These are phyloP conservation scores for Botrytis tulipae DNA, from an alignment of 2,329 filamentous ascomycete species.

Conservation along the genomic window DNA sequence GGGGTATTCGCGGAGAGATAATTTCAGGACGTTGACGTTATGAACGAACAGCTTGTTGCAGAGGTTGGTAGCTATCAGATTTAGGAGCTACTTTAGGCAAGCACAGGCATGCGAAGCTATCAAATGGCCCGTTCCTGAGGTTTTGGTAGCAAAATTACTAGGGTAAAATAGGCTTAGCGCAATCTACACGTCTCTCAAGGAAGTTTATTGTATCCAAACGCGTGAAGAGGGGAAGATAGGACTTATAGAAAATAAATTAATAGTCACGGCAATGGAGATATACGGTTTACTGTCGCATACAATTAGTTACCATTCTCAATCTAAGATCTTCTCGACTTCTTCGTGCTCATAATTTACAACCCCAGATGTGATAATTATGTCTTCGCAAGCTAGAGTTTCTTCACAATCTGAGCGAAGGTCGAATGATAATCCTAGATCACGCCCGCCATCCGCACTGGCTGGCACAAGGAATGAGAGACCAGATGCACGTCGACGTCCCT, in stretches of 20 bases:
- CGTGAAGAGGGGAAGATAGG: conserved; percentile 9
- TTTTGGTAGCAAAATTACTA: background rate
- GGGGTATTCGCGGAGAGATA: conserved; percentile 5
- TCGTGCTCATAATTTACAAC: conserved; percentile 18
- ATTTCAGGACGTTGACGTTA: conserved; percentile 18
- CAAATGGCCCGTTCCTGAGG: conserved; percentile 17
- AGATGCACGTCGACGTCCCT: conserved; percentile 33
- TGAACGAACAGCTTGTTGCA: conserved; percentile 14
- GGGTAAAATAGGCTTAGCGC: conserved; percentile 10
- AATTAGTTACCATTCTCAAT: conserved; percentile 10
- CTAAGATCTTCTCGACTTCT: background rate
- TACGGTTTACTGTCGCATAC: conserved; percentile 13
- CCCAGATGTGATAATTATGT: conserved; percentile 37
- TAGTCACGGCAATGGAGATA: conserved; percentile 15
- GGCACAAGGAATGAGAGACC: conserved; percentile 27
- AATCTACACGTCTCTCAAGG: conserved; percentile 15
- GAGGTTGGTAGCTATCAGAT: conserved; percentile 20
- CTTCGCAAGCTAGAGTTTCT: conserved; percentile 37
- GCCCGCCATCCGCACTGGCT: conserved; percentile 33
- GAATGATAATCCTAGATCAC: conserved; percentile 35
- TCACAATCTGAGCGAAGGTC: conserved; percentile 36
- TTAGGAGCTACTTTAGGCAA: conserved; percentile 22
- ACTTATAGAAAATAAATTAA: conserved; percentile 6
- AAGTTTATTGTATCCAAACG: conserved; percentile 19
- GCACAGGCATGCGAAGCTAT: conserved; percentile 23